Base-by-base conservation (phyloP, 768 basidiomycete species). In the Rhodosporidiobolus sp. region DNA sequence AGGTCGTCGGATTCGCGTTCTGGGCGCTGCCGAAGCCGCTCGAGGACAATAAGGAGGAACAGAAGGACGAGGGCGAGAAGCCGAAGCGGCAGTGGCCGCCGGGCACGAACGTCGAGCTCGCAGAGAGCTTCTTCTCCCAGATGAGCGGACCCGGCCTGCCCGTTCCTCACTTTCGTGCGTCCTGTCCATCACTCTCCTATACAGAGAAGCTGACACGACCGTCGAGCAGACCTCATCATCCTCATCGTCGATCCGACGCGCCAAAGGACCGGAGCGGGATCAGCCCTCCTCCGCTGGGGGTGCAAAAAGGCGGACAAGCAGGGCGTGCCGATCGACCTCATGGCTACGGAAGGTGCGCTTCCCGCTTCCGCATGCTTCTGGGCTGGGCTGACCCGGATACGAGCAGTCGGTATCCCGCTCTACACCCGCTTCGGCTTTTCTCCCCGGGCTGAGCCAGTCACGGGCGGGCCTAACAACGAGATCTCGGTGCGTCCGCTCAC, bases 61-160 rank as follows among this genome's bases (percentile, higher is more conserved):
- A 7, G 7, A 10, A 46, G 11, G 34, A 66, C 26, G 14, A n/a
- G 24, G 9, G 30, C 34, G 16, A 17, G n/a, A 17, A 57, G 56
- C 32, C 34, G 22, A 1, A 24, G 48, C 10, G 43, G 20, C 46
- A 34, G 14, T 67, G 34, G 34, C 56, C 57, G 3, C 14, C 9
- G 0, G 65, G 65, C 10, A 50, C 65, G 17, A 48, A 67, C 8
- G 34, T 59, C 49, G 49, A 26, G 35, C 49, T 66, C 9, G 65
- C 65, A 16, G 35, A 38, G 48, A 26, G 14, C 17, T 43, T 66
- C 26, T 66, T 66, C 26, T 20, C 24, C 28, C 2, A n/a, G 32
- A 26, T 38, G 19, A n/a, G 43, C 35, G 4, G n/a, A n/a, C n/a
- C 22, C 8, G 32, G 32, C 5, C 26, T 50, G 10, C 24, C 19